Percentiles rank a stretch among this genome's conserved stretches.
Evolutionary conservation across 202 grass and related monocot species (phyloP).

Genomic region (Cymbopogon flexuosus): DNA sequence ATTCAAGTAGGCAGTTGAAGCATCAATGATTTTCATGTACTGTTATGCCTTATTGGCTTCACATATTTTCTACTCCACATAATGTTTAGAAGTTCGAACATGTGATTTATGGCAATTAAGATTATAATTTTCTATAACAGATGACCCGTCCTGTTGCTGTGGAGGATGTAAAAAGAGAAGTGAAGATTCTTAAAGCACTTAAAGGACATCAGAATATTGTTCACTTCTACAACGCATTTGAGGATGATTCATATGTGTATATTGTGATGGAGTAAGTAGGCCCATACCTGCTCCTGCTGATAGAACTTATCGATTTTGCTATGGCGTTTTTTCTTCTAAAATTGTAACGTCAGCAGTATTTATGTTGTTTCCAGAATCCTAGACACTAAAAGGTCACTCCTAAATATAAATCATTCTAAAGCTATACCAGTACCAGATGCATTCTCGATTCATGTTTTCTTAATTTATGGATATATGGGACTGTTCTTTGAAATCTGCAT

Average conservation of each 20-base stretch:
- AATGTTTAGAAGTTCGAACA: conserved; percentile 30
- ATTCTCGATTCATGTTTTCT: conserved; percentile 27
- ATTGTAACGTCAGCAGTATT: neutral
- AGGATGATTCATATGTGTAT: conserved; percentile 93
- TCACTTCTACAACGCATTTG: conserved; percentile 84
- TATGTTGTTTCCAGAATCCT: conserved; percentile 15
- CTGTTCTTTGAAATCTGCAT: neutral
- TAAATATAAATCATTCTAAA: neutral
- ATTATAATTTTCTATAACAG: conserved; percentile 44
- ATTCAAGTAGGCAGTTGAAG: neutral
- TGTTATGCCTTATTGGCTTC: neutral
- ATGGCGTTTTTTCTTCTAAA: neutral
- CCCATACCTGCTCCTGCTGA: conserved; percentile 2
- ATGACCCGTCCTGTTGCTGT: conserved; percentile 79
- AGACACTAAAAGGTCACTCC: neutral
- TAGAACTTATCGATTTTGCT: neutral
- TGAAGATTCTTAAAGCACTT: conserved; percentile 78
- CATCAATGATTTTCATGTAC: neutral
- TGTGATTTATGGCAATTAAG: conserved; percentile 24
- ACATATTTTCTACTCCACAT: conserved; percentile 4
- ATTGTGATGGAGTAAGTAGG: conserved; percentile 98
- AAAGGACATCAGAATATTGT: conserved; percentile 98
- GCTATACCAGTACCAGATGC: neutral
- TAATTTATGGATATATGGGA: neutral
- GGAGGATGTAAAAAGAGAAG: conserved; percentile 98